phyloP scores from a whole-genome alignment of 306 rosid species.

The Cyclanthera cordifolia region DNA sequence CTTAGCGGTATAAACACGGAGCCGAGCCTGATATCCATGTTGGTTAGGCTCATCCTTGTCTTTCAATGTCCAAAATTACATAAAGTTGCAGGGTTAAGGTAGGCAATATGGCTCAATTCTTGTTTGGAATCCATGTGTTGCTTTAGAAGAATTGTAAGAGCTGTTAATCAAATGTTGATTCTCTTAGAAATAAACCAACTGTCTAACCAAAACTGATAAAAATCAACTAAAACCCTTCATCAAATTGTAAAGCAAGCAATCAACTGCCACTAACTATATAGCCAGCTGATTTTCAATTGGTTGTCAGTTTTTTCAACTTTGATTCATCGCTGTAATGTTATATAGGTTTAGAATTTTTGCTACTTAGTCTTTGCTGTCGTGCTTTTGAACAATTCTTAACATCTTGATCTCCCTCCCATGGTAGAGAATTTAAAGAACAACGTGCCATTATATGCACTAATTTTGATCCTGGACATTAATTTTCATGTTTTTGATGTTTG shows the following conservation, averaged over 20 bases:
- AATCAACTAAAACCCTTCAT: not conserved
- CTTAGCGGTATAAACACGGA: not conserved
- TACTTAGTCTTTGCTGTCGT: not conserved
- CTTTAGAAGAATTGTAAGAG: not conserved
- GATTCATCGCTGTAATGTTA: not conserved
- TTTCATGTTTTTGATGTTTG: not conserved
- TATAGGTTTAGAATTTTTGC: not conserved
- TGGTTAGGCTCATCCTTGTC: not conserved
- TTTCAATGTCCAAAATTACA: not conserved
- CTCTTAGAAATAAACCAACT: not conserved
- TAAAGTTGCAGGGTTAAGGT: not conserved
- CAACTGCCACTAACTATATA: not conserved
- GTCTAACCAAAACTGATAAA: not conserved
- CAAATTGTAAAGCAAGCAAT: not conserved
- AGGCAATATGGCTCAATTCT: not conserved
- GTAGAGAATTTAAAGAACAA: constrained; percentile 2
- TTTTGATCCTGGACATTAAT: not conserved
- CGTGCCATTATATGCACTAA: not conserved
- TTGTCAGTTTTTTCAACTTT: not conserved
- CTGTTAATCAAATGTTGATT: not conserved
- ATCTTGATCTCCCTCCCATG: not conserved
- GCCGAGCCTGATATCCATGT: not conserved
- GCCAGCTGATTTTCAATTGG: not conserved
- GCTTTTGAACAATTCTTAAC: not conserved
- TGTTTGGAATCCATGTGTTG: not conserved